phyloP scores from a whole-genome alignment of 2,329 filamentous ascomycete species.

The Beauveria asiatica region DNA sequence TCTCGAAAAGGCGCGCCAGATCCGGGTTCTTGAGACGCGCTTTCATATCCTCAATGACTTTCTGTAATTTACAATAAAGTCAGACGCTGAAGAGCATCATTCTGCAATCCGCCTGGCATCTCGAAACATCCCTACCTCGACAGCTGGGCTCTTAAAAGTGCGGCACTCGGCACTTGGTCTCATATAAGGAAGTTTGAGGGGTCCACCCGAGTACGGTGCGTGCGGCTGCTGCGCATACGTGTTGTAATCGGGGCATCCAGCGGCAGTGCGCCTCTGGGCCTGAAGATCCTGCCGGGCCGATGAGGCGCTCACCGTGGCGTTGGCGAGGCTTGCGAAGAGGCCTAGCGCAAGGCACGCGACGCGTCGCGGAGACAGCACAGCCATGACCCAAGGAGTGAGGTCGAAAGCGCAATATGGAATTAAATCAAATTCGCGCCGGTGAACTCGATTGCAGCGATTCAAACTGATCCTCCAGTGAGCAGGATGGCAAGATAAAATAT shows the following conservation, averaged over 20 bases:
- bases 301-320: background rate
- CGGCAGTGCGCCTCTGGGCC: slow-evolving; percentile 13
- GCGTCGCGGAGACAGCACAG: background rate
- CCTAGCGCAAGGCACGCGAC: slow-evolving; percentile 2
- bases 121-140: slow-evolving; percentile 15
- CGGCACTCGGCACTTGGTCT: slow-evolving; percentile 19
- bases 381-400: background rate
- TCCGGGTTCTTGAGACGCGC: slow-evolving; percentile 43
- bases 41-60: slow-evolving; percentile 28
- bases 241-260: slow-evolving; percentile 19
- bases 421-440: background rate
- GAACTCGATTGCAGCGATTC: background rate
- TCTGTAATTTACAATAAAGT: slow-evolving; percentile 9
- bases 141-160: slow-evolving; percentile 21
- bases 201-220: slow-evolving; percentile 16
- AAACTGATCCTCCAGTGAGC: background rate
- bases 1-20: slow-evolving; percentile 72
- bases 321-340: background rate
- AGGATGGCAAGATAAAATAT: background rate
- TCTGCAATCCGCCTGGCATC: background rate
- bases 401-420: no score
- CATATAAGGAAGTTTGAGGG: slow-evolving; percentile 19
- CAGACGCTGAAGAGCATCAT: background rate
- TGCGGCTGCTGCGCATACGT: slow-evolving; percentile 17
- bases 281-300: slow-evolving; percentile 11